Conservation (phyloP, 768 basidiomycete genomes). For the Mycena vulgaris region DNA sequence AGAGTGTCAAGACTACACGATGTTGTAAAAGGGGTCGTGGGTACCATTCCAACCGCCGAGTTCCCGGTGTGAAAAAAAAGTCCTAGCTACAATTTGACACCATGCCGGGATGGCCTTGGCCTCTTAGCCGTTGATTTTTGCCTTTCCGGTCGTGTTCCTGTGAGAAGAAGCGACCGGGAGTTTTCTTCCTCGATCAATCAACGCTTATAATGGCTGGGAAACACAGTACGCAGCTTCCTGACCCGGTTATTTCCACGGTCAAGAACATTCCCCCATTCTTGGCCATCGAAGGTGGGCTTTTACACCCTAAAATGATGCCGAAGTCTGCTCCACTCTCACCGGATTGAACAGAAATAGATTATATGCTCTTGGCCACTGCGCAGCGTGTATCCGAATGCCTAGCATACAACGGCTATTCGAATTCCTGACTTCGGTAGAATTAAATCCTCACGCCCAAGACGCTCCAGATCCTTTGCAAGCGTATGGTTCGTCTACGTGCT, state of each 20-base stretch:
- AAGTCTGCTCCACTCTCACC: background rate
- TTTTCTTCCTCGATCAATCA: constrained; percentile 25
- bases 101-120: background rate
- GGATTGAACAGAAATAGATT: constrained; percentile 5
- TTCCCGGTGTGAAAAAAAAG: constrained; percentile 15
- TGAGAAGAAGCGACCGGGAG: constrained; percentile 10
- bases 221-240: background rate
- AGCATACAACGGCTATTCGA: background rate
- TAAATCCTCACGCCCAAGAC: constrained; percentile 10
- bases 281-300: constrained; percentile 6
- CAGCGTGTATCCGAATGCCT: constrained; percentile 20
- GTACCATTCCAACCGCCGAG: constrained; percentile 3
- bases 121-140: constrained; percentile 1
- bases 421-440: background rate
- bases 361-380: constrained; percentile 31
- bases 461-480: background rate
- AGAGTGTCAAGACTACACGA: too few species aligned
- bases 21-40: background rate
- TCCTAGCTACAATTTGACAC: too few species aligned
- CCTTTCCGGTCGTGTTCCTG: background rate
- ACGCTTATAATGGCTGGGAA: constrained; percentile 3
- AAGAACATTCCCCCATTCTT: constrained; percentile 3
- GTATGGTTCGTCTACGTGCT: background rate
- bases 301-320: constrained; percentile 7
- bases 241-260: constrained; percentile 7